phyloP scores from a whole-genome alignment of 208 protist species.

The Acanthamoeba rhysodes region DNA sequence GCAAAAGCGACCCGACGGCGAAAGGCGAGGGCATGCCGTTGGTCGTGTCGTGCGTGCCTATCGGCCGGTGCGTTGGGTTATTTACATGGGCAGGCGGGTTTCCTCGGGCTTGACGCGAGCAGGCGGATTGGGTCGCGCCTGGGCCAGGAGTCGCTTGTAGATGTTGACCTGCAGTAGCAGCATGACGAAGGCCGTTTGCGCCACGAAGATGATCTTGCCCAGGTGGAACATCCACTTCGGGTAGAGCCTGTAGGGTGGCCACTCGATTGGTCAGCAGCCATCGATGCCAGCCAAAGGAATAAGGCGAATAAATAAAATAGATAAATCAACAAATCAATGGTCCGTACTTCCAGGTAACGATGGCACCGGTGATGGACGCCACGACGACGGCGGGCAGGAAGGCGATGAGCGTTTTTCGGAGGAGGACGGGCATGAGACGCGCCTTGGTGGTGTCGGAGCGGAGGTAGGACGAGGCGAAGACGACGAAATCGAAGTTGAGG shows the following conservation, averaged over 20 bases:
- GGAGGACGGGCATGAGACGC: background rate
- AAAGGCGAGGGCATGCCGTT: background rate
- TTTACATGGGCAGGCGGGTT: conserved; percentile 9
- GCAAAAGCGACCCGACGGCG: too few relatives aligned
- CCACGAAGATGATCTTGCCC: conserved; percentile 61
- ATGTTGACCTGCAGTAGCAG: conserved; percentile 72
- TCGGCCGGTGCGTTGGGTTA: background rate
- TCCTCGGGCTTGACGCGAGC: background rate
- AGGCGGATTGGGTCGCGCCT: background rate
- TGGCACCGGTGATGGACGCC: background rate
- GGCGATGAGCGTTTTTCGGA: conserved; percentile 1
- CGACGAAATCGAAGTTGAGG: conserved; percentile 65
- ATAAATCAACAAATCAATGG: background rate
- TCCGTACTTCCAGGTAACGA: background rate
- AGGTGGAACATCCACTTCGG: conserved; percentile 66
- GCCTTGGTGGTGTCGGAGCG: background rate
- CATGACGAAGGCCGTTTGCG: conserved; percentile 9
- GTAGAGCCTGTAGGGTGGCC: background rate
- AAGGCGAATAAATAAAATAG: background rate
- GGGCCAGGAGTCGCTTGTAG: conserved; percentile 43
- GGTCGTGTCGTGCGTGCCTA: background rate
- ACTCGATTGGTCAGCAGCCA: too few relatives aligned
- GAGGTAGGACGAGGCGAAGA: conserved; percentile 23
- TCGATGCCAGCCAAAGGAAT: too few relatives aligned
- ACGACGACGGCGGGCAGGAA: conserved; percentile 16